Percentiles rank a stretch among this genome's conserved stretches.
Conservation (phyloP, 1,284 basidiomycete species). For the Afroboletus lepidellus region DNA sequence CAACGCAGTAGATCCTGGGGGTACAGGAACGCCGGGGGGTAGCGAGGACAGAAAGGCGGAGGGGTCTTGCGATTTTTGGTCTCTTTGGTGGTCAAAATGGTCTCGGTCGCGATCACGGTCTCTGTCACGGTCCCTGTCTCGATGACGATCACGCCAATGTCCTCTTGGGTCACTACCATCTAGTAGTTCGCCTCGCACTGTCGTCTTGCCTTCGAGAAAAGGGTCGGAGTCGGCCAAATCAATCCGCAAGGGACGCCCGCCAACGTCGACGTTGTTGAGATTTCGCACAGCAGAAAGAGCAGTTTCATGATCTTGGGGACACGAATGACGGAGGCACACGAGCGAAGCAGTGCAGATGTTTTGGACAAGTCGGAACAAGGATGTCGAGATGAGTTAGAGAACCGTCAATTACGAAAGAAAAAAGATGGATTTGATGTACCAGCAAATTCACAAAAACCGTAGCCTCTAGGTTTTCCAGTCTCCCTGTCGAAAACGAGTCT, state of each 20-base stretch:
- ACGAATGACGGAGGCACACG: conserved; percentile 14
- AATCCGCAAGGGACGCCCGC: conserved; percentile 81
- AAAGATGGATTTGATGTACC: conserved; percentile 59
- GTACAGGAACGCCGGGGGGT: conserved; percentile 78
- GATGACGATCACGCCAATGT: conserved; percentile 53
- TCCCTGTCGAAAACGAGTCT: conserved; percentile 95
- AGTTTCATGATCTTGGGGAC: conserved; percentile 83
- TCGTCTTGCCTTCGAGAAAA: conserved; percentile 62
- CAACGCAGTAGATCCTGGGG: conserved; percentile 73
- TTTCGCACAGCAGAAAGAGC: conserved; percentile 80
- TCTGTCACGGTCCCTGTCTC: conserved; percentile 29
- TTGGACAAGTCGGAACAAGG: conserved; percentile 19
- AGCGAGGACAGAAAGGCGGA: conserved; percentile 61
- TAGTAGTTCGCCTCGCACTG: conserved; percentile 48
- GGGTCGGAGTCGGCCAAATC: conserved; percentile 70
- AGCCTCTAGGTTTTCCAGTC: conserved; percentile 94
- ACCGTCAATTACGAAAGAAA: conserved; percentile 27
- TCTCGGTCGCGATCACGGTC: conserved; percentile 32
- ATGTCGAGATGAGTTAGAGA: conserved; percentile 42
- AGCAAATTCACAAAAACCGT: conserved; percentile 96
- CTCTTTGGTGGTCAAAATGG: conserved; percentile 26
- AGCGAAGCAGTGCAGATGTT: conserved; percentile 6
- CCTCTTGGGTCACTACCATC: conserved; percentile 47
- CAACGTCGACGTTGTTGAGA: conserved; percentile 79
- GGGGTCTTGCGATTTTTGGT: conserved; percentile 39